Percentiles rank a stretch among this genome's conserved stretches.
phyloP scores from a whole-genome alignment of 768 basidiomycete species.

The Lyophyllum shimeji region DNA sequence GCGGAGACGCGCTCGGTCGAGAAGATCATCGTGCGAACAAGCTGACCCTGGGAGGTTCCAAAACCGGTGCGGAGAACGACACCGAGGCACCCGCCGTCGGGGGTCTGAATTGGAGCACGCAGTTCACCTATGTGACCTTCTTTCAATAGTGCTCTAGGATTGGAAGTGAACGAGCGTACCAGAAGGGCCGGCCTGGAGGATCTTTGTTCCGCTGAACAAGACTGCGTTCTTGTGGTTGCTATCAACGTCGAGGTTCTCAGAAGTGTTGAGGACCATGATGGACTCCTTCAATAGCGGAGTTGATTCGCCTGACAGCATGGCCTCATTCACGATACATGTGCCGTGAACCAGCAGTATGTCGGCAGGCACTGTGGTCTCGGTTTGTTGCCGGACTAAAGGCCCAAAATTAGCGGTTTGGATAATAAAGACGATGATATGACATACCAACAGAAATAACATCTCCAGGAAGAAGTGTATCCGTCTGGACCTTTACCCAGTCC shows the following conservation, averaged over 20 bases:
- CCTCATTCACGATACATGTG: conserved; percentile 96
- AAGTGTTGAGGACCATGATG: conserved; percentile 76
- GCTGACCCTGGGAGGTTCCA: conserved; percentile 95
- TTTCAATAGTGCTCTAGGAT: background rate
- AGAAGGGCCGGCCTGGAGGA: conserved; percentile 75
- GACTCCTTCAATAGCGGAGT: conserved; percentile 97
- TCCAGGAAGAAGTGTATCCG: conserved; percentile 87
- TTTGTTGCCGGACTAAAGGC: conserved; percentile 55
- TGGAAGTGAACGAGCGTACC: conserved; percentile 28
- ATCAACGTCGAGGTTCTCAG: conserved; percentile 83
- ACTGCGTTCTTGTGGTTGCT: conserved; percentile 84
- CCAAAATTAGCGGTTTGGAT: background rate
- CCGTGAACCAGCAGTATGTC: conserved; percentile 92
- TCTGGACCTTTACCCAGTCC: conserved; percentile 79
- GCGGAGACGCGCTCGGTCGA: conserved; percentile 96
- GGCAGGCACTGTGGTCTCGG: conserved; percentile 89
- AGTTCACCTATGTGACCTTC: conserved; percentile 30
- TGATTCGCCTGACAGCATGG: conserved; percentile 98
- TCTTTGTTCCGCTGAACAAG: conserved; percentile 96
- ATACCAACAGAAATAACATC: conserved; percentile 82
- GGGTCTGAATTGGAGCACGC: conserved; percentile 57
- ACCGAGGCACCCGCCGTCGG: conserved; percentile 91
- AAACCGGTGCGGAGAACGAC: conserved; percentile 94
- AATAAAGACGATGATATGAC: conserved; percentile 8
- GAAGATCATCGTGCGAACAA: conserved; percentile 99